Conservation (phyloP, 371 early-diverging fungal genomes). For the Mortierella sp. region DNA sequence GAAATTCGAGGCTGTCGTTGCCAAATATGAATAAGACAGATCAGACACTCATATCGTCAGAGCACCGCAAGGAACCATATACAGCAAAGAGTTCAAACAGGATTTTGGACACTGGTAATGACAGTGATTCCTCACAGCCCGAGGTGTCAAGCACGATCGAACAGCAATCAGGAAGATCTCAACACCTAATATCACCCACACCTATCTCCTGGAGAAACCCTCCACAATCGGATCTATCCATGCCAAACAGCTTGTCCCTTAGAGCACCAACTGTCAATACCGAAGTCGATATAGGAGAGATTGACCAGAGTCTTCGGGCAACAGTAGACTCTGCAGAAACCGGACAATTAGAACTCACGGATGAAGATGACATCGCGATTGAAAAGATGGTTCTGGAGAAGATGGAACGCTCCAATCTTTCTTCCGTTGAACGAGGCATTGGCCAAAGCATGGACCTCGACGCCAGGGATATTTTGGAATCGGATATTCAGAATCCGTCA, state of each 20-base stretch:
- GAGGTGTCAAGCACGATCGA: not conserved
- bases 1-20: slow-evolving; percentile 9
- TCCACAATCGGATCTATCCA: slow-evolving; percentile 16
- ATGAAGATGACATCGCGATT: slow-evolving; percentile 18
- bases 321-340: not conserved
- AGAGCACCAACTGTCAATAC: too few relatives aligned
- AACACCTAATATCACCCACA: not conserved
- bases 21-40: slow-evolving; percentile 6
- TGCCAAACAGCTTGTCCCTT: not conserved
- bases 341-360: slow-evolving; percentile 5
- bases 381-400: slow-evolving; percentile 10
- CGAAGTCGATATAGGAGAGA: not conserved
- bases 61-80: not conserved
- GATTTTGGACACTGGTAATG: not conserved
- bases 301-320: not conserved
- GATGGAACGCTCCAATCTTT: not conserved
- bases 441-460: not conserved
- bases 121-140: not conserved
- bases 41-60: not conserved
- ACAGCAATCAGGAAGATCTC: not conserved
- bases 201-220: slow-evolving; percentile 25
- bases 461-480: not conserved
- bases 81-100: not conserved
- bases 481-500: not conserved
- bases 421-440: not conserved